phyloP scores from a whole-genome alignment of 305 asterid species.

The Solanum hybrid region DNA sequence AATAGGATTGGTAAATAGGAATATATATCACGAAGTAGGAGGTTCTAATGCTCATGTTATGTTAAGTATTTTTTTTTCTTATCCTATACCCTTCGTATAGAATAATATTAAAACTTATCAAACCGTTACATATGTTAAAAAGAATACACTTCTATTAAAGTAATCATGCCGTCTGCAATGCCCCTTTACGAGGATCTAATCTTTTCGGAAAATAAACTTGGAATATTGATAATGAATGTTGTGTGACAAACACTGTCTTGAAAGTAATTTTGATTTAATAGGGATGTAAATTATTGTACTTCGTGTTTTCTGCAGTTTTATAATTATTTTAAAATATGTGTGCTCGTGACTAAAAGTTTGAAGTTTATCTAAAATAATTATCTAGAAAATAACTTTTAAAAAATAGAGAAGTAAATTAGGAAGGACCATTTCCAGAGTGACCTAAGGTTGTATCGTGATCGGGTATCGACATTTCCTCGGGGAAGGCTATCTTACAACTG shows the following conservation, averaged over 20 bases:
- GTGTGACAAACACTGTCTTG: not conserved
- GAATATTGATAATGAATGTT: not conserved
- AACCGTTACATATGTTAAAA: not conserved
- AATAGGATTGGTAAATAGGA: not conserved
- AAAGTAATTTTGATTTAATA: not conserved
- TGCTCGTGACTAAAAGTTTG: accelerated
- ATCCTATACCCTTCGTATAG: not conserved
- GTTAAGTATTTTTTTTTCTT: not conserved
- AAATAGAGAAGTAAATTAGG: not conserved
- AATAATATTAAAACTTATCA: no score
- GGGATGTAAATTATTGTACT: not conserved
- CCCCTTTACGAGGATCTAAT: not conserved
- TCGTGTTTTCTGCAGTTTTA: not conserved
- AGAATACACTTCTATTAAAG: not conserved
- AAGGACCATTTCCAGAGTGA: not conserved
- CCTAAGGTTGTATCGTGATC: no score
- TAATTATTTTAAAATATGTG: not conserved
- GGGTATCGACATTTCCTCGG: no score
- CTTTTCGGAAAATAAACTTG: no score
- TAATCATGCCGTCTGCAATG: not conserved
- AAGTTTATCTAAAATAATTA: not conserved
- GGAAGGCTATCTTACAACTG: no score
- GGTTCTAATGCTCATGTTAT: not conserved
- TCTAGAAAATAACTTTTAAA: not conserved
- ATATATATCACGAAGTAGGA: not conserved